Percentiles rank a stretch among this genome's conserved stretches.
phyloP scores from a whole-genome alignment of 2,329 filamentous ascomycete species.

The Cladobotryum mycophilum region DNA sequence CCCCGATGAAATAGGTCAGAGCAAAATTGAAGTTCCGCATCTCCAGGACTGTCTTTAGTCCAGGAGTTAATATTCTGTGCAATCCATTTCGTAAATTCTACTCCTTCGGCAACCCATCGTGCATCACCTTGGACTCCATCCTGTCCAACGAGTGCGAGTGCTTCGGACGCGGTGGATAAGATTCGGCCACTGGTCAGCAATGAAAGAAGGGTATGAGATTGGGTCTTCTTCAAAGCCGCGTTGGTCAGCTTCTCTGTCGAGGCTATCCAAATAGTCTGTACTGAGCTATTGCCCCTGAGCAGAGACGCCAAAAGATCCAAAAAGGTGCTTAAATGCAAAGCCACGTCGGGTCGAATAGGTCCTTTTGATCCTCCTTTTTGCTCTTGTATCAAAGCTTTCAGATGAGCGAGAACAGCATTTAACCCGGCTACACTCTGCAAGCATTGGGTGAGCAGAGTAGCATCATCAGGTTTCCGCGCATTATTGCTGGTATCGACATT shows the following conservation, averaged over 20 bases:
- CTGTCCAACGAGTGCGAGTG: constrained; percentile 41
- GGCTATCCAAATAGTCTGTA: constrained; percentile 33
- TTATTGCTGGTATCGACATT: constrained; percentile 8
- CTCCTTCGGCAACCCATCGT: constrained; percentile 60
- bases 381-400: constrained; percentile 56
- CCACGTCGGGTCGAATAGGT: constrained; percentile 34
- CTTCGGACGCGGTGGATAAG: constrained; percentile 48
- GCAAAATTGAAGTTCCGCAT: constrained; percentile 34
- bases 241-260: constrained; percentile 21
- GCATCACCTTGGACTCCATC: constrained; percentile 20
- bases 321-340: constrained; percentile 38
- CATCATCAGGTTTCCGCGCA: constrained; percentile 26
- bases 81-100: constrained; percentile 64
- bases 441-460: constrained; percentile 52
- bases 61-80: constrained; percentile 53
- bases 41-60: constrained; percentile 24
- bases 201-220: constrained; percentile 33
- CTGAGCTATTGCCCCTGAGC: constrained; percentile 31
- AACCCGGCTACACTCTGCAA: constrained; percentile 70
- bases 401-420: constrained; percentile 66
- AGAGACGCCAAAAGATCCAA: constrained; percentile 39
- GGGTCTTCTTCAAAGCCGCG: constrained; percentile 23
- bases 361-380: constrained; percentile 33
- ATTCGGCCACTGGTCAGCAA: constrained; percentile 45
- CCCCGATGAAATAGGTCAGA: constrained; percentile 50